A percentile compares a stretch with the other conserved stretches of the same genome.
phyloP scores from a whole-genome alignment of 139 green algal genomes.

The Chlorella sp. region DNA sequence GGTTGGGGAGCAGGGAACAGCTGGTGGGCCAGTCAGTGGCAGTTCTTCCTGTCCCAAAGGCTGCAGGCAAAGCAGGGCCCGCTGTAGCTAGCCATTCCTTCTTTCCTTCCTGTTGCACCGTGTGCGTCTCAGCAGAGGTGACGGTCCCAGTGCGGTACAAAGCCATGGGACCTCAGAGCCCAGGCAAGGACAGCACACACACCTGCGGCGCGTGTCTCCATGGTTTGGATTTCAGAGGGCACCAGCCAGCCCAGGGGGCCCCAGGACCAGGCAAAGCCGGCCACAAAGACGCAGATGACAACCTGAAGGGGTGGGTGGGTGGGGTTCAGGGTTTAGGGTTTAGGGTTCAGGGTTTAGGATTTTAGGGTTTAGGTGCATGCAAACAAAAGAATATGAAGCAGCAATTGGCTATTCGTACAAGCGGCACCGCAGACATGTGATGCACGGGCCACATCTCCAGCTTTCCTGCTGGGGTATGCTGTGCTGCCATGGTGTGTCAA shows the following conservation, averaged over 20 bases:
- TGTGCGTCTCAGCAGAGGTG: too few species aligned
- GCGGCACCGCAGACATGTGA: too few species aligned
- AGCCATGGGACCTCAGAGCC: neutral
- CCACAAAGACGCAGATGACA: slow-evolving; percentile 78
- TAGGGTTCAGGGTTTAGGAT: neutral
- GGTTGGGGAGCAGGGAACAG: neutral
- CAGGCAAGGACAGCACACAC: neutral
- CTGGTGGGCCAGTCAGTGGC: neutral
- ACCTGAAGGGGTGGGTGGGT: slow-evolving; percentile 54
- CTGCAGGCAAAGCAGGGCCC: too few species aligned
- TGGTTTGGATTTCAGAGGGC: slow-evolving; percentile 68
- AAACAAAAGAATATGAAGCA: too few species aligned
- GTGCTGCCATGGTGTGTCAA: too few species aligned
- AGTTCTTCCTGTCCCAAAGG: neutral
- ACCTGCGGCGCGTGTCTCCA: slow-evolving; percentile 58
- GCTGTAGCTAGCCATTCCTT: too few species aligned
- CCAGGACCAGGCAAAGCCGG: slow-evolving; percentile 69
- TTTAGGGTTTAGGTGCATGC: neutral
- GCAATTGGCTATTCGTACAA: too few species aligned
- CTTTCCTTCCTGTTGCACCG: too few species aligned
- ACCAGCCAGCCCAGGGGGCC: slow-evolving; percentile 79
- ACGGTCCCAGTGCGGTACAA: too few species aligned
- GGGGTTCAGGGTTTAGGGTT: slow-evolving; percentile 6
- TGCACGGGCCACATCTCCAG: too few species aligned
- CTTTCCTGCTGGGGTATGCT: too few species aligned